These are phyloP conservation scores for Nicotiana tomentosiformis DNA, from an alignment of 257 asterid genomes.

Conservation along the genomic window DNA sequence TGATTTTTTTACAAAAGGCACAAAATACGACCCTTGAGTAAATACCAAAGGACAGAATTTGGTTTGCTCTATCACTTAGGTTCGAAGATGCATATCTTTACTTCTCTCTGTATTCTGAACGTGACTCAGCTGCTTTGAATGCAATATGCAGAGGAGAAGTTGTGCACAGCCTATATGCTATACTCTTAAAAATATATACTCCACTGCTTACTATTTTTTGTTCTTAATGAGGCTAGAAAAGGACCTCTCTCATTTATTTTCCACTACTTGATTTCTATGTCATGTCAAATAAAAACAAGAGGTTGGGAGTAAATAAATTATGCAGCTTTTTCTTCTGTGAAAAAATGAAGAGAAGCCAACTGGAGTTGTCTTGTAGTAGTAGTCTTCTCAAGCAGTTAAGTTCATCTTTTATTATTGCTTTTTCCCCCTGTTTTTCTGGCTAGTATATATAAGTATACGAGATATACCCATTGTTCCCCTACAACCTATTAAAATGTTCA, in stretches of 20 bases:
- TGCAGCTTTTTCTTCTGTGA: constrained; percentile 17
- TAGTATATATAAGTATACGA: not conserved
- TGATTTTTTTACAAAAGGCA: constrained; percentile 20
- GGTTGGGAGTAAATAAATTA: constrained; percentile 14
- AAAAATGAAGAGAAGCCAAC: constrained; percentile 13
- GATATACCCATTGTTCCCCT: not conserved
- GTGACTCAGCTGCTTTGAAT: constrained; percentile 22
- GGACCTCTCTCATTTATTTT: constrained; percentile 13
- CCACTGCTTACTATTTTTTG: not conserved
- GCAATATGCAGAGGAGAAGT: constrained; percentile 14
- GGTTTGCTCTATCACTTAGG: not conserved
- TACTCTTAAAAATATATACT: constrained; percentile 8
- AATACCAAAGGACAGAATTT: constrained; percentile 24
- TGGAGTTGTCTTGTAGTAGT: constrained; percentile 22
- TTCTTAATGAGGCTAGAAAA: not conserved
- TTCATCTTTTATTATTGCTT: not conserved
- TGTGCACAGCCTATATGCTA: constrained; percentile 13
- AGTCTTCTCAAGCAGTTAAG: constrained; percentile 9
- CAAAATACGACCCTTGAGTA: constrained; percentile 2
- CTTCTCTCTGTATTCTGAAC: constrained; percentile 12
- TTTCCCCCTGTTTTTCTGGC: not conserved
- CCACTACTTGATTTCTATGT: constrained; percentile 19
- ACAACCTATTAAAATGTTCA: not conserved
- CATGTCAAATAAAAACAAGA: constrained; percentile 26
- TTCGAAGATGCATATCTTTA: constrained; percentile 5